A percentile compares a stretch with the other conserved stretches of the same genome.
Evolutionary conservation across 2,329 filamentous ascomycete genomes (phyloP).

Genomic region (Fusarium marasasianum): DNA sequence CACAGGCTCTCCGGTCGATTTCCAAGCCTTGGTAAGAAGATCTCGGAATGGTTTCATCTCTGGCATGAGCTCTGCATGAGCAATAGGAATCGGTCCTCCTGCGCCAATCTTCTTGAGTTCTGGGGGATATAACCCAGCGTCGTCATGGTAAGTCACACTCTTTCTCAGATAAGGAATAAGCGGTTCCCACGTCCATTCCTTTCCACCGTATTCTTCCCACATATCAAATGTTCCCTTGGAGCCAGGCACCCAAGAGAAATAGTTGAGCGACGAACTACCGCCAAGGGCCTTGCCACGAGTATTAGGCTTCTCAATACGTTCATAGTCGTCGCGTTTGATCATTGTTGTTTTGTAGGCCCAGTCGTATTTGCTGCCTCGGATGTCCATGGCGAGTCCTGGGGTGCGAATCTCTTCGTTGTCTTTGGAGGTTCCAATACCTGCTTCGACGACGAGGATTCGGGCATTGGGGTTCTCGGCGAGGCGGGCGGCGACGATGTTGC

Average conservation of each 20-base stretch:
- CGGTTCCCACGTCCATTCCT: slow-evolving; percentile 66
- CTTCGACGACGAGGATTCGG: slow-evolving; percentile 58
- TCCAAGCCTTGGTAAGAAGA: slow-evolving; percentile 61
- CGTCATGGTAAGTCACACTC: slow-evolving; percentile 65
- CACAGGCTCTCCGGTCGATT: slow-evolving; percentile 58
- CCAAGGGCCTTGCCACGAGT: slow-evolving; percentile 68
- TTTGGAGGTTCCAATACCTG: slow-evolving; percentile 46
- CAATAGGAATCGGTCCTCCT: slow-evolving; percentile 60
- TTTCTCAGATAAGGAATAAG: slow-evolving; percentile 63
- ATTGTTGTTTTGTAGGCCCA: slow-evolving; percentile 71
- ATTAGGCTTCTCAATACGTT: slow-evolving; percentile 71
- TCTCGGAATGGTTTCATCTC: slow-evolving; percentile 57
- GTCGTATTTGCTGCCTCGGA: slow-evolving; percentile 65
- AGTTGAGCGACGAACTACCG: slow-evolving; percentile 67
- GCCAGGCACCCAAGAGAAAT: slow-evolving; percentile 71
- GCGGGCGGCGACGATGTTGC: slow-evolving; percentile 48
- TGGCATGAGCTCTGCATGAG: slow-evolving; percentile 61
- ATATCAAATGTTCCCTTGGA: slow-evolving; percentile 68
- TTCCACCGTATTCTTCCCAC: slow-evolving; percentile 75
- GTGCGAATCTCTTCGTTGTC: neutral
- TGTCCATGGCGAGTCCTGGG: slow-evolving; percentile 54
- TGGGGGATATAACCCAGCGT: slow-evolving; percentile 54
- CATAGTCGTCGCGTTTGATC: slow-evolving; percentile 66
- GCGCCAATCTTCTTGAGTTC: slow-evolving; percentile 61
- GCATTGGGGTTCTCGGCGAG: slow-evolving; percentile 51